These are phyloP conservation scores for Hypericum androsaemum DNA, from an alignment of 345 rosid genomes.

Conservation along the genomic window DNA sequence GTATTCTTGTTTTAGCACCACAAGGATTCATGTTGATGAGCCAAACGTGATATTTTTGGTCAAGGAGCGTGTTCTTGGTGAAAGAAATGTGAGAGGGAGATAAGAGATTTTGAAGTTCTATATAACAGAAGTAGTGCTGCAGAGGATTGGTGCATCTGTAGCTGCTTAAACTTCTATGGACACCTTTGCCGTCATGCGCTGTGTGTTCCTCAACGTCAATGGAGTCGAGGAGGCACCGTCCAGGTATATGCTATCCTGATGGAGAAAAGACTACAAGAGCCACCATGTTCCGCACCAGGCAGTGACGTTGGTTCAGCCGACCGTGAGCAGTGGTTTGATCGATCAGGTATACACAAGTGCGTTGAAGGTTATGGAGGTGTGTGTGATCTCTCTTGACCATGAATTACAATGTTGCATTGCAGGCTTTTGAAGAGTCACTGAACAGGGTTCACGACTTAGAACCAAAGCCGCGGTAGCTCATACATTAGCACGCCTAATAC, in stretches of 20 bases:
- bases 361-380: conserved; percentile 61
- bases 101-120: conserved; percentile 59
- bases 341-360: conserved; percentile 44
- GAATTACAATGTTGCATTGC: conserved; percentile 51
- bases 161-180: conserved; percentile 76
- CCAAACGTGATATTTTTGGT: conserved; percentile 58
- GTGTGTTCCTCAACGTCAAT: conserved; percentile 59
- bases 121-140: conserved; percentile 61
- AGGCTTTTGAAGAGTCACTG: conserved; percentile 40
- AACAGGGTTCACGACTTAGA: conserved; percentile 42
- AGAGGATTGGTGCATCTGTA: conserved; percentile 76
- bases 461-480: too few relatives aligned
- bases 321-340: conserved; percentile 39
- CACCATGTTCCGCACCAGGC: conserved; percentile 24
- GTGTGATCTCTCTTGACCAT: conserved; percentile 49
- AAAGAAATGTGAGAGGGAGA: conserved; percentile 47
- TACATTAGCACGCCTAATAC: too few relatives aligned
- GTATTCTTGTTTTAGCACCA: conserved; percentile 75
- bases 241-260: conserved; percentile 43
- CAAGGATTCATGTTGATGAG: conserved; percentile 56
- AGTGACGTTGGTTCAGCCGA: conserved; percentile 14
- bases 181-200: conserved; percentile 80
- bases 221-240: conserved; percentile 67
- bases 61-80: conserved; percentile 48
- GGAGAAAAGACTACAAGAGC: conserved; percentile 62